Conservation (phyloP, 1,139 yeast genomes). For the Geotrichum europaeum region DNA sequence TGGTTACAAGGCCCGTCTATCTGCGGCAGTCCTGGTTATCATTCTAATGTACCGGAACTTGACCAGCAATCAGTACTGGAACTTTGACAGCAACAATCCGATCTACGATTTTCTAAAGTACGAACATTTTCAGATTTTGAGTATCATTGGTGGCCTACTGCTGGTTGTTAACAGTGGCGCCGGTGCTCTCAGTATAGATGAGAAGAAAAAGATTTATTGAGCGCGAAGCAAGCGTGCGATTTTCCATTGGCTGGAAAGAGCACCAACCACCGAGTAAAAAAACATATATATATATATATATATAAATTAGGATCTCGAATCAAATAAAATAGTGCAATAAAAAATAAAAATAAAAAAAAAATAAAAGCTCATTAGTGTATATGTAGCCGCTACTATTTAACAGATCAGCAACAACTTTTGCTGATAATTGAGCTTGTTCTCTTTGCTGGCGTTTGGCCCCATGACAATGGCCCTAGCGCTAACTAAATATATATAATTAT, state of each 20-base stretch:
- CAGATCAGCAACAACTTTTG: neutral
- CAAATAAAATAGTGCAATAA: neutral
- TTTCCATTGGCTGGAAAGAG: neutral
- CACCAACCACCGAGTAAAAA: neutral
- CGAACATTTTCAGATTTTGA: constrained; percentile 90
- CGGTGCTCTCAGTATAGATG: constrained; percentile 89
- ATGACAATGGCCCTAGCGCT: neutral
- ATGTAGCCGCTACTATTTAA: neutral
- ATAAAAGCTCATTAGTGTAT: neutral
- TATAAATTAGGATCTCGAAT: neutral
- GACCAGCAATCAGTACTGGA: constrained; percentile 86
- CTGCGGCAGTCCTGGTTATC: constrained; percentile 73
- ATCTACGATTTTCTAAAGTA: constrained; percentile 86
- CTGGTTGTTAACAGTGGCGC: constrained; percentile 95
- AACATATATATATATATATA: neutral
- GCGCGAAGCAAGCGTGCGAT: neutral
- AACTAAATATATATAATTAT: no score
- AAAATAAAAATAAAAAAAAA: neutral
- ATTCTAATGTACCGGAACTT: constrained; percentile 72
- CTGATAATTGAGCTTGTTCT: neutral
- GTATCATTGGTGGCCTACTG: constrained; percentile 90
- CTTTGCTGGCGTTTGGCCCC: neutral
- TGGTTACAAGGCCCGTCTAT: constrained; percentile 89
- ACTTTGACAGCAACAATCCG: constrained; percentile 59
- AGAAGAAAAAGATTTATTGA: constrained; percentile 87